Evolutionary conservation across 2,329 filamentous ascomycete species (phyloP).

Genomic region (Rhynchosporium secalis): DNA sequence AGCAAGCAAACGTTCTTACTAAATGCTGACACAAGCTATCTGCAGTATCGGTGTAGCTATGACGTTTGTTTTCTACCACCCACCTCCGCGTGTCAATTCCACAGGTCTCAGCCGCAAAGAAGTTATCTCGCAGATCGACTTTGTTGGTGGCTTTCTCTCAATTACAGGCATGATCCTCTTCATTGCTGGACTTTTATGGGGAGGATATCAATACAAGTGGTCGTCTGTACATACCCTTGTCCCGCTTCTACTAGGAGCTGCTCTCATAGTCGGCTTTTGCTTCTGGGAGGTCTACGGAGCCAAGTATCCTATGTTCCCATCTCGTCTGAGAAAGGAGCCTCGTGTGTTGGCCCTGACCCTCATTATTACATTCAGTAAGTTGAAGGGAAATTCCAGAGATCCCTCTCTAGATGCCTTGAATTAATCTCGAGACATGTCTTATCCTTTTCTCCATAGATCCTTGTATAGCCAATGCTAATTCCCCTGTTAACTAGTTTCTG

Average conservation of each 20-base stretch:
- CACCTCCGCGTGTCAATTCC: constrained; percentile 49
- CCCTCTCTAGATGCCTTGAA: too few species aligned
- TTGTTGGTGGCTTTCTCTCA: constrained; percentile 51
- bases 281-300: constrained; percentile 55
- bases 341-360: constrained; percentile 53
- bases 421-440: too few species aligned
- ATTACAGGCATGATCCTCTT: constrained; percentile 52
- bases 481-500: constrained; percentile 43
- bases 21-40: neutral
- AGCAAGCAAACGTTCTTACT: too few species aligned
- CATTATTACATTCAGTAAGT: constrained; percentile 53
- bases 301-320: constrained; percentile 46
- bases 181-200: constrained; percentile 55
- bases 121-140: constrained; percentile 51
- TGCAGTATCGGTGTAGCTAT: constrained; percentile 50
- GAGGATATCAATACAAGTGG: constrained; percentile 58
- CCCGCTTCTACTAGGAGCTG: constrained; percentile 52
- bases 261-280: constrained; percentile 50
- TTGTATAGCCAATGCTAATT: too few species aligned
- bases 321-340: constrained; percentile 56
- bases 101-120: constrained; percentile 41
- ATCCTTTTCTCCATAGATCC: too few species aligned
- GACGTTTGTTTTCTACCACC: constrained; percentile 53
- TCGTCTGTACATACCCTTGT: constrained; percentile 53
- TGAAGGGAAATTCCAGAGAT: too few species aligned